Evolutionary conservation across 2,329 filamentous ascomycete genomes (phyloP), one percentile per base, ranked within the genome.

Genomic region (Hymenoscyphus linearis): DNA sequence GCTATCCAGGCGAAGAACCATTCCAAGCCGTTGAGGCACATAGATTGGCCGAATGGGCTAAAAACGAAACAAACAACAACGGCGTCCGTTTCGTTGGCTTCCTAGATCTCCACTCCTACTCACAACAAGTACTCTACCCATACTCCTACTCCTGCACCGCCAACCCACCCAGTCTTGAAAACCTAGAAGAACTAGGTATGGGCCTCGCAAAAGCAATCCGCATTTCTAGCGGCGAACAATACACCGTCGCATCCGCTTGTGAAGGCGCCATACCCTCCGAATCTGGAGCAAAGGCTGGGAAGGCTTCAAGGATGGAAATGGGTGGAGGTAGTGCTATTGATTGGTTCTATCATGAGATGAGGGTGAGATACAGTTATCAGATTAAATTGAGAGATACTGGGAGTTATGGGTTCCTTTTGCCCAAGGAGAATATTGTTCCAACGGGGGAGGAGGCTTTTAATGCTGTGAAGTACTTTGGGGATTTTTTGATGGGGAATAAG

Each of bases 341-440:
- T 75, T 98, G 90, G 86, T 96, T 99, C 75, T 96, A 96, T 73
- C 90, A 96, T 68, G 89, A 96, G 69, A 76, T 98, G 64, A 79
- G 82, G 54, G 90, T 93, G 18, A 86, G 85, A 65, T 96, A 91
- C 73, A 90, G 91, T 62, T 98, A 96, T 74, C 95, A 98, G 79
- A 88, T 95, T 76, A 98, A 98, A 77, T 79, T 99, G 31, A 82
- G 95, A 55, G 95, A 99, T 73, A 95, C 90, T 0, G 95, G 95
- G 10, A 95, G 87, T 73, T 98, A 98, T 73, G 95, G 95, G 0
- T 99, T 98, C 73, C 78, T 99, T 55, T 78, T 98, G 3, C 95
- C 95, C 0, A 87, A 84, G 61, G 88, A 95, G 61, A 84, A 96
- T 63, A 98, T 98, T 62, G 79, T 96, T 2, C 92, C 93, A 0